Base-by-base conservation (phyloP, 139 green algal genomes). In the Nannochloris sp. region DNA sequence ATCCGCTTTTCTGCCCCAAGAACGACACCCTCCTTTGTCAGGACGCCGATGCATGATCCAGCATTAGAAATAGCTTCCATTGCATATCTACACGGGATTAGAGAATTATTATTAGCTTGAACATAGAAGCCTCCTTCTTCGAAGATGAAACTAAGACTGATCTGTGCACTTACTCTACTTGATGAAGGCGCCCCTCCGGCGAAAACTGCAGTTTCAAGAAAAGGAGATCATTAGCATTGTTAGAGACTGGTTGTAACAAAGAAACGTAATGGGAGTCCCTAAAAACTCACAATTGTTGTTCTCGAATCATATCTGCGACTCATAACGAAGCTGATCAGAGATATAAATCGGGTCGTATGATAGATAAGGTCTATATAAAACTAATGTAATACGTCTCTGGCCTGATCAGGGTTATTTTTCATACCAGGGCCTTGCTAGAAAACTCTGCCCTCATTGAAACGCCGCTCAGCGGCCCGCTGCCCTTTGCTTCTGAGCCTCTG, bases 31-130 rank as follows among this genome's bases (percentile, higher is more conserved):
- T 97, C 87, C 15, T 81, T 92, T 27, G 91, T 83, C 0, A 97
- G 78, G 9, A 97, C 74, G 24, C 92, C 95, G 6, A 99, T 85
- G 2, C 87, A 87, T 5, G 92, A 86, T 14, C 95, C 95, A 6
- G 95, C 94, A 27, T 99, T 95, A 13, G 83, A 93, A 64, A 99
- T 99, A 19, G 95, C 92, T 72, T 99, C 95, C 90, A 99, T 97
- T 10, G 95, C 95, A 68, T 99, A 99, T 74, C 65, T 77, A 82
- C 66, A 75, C 57, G 3, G n/a, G 23, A 39, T 38, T 12, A 76
- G 56, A 47, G 15, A 15, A 66, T 8, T 38, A 14, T 42, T 30
- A 53, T 97, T 86, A 46, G 85, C 81, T 76, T 95, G 93, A 10
- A 54, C 4, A 24, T 23, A 27, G 5, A 19, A 56, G n/a, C 12